These are phyloP conservation scores for Lasiosphaeria miniovina DNA, from an alignment of 495 filamentous ascomycete genomes.

Conservation along the genomic window DNA sequence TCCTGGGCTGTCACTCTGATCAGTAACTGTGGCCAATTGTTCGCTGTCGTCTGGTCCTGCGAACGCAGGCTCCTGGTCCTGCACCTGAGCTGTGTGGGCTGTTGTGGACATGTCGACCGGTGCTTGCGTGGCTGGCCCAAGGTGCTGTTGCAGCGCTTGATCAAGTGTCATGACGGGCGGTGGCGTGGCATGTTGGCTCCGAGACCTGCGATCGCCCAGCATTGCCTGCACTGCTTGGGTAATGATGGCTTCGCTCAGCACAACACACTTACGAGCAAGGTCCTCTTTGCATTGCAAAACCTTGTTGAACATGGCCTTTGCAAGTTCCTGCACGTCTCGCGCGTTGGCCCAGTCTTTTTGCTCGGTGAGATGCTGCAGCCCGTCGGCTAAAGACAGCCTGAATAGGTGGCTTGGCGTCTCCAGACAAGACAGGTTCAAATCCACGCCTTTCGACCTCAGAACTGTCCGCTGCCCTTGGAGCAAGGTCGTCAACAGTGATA, in stretches of 20 bases:
- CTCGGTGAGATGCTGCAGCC: conserved; percentile 42
- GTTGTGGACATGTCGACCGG: conserved; percentile 3
- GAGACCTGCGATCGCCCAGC: conserved; percentile 43
- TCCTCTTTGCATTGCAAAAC: conserved; percentile 35
- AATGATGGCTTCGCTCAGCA: conserved; percentile 35
- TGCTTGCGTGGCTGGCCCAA: not conserved
- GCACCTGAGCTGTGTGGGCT: not conserved
- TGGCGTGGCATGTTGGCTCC: conserved; percentile 11
- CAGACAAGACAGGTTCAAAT: conserved; percentile 40
- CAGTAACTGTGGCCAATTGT: not conserved
- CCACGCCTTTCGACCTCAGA: conserved; percentile 26
- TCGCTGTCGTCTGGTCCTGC: not conserved
- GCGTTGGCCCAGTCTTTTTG: conserved; percentile 66
- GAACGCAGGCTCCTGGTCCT: not conserved
- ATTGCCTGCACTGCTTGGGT: conserved; percentile 39
- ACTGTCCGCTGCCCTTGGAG: conserved; percentile 17
- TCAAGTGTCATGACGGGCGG: not conserved
- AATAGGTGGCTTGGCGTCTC: conserved; percentile 25
- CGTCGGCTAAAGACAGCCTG: conserved; percentile 23
- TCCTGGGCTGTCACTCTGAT: not conserved
- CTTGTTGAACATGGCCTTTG: conserved; percentile 49
- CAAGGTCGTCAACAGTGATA: conserved; percentile 36
- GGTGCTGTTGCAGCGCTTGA: not conserved
- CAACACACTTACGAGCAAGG: conserved; percentile 10
- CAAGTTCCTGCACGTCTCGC: conserved; percentile 59